phyloP scores from a whole-genome alignment of 2,329 filamentous ascomycete species.

The Diaporthe helianthi region DNA sequence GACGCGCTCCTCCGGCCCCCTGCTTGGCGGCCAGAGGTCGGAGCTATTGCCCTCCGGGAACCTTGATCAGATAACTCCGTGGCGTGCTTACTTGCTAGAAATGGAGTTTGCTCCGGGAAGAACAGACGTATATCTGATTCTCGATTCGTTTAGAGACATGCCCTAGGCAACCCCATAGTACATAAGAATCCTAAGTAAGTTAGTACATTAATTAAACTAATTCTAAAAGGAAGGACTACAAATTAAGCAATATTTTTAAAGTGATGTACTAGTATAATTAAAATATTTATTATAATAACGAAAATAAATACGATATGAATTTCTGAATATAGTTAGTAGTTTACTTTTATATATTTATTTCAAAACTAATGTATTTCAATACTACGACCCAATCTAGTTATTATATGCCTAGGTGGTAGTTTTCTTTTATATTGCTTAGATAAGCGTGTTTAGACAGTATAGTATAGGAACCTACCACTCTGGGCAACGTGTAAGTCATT shows the following conservation, averaged over 20 bases:
- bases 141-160: background rate
- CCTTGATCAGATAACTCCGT: constrained; percentile 1
- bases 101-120: background rate
- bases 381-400: too few species aligned
- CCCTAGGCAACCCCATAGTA: background rate
- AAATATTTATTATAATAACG: too few species aligned
- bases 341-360: background rate
- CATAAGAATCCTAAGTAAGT: too few species aligned
- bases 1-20: background rate
- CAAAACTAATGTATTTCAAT: background rate
- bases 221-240: background rate
- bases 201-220: background rate
- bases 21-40: constrained; percentile 1
- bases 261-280: too few species aligned
- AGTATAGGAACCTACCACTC: background rate
- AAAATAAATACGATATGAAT: too few species aligned
- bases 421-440: background rate
- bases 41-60: constrained; percentile 5
- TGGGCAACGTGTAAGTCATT: constrained; percentile 1
- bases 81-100: constrained; percentile 9
- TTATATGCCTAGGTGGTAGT: too few species aligned
- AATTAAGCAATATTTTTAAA: too few species aligned
- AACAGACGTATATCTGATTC: background rate
- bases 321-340: too few species aligned
- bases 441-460: background rate